phyloP scores from a whole-genome alignment of 441 rosid species.

The Hura crepitans region DNA sequence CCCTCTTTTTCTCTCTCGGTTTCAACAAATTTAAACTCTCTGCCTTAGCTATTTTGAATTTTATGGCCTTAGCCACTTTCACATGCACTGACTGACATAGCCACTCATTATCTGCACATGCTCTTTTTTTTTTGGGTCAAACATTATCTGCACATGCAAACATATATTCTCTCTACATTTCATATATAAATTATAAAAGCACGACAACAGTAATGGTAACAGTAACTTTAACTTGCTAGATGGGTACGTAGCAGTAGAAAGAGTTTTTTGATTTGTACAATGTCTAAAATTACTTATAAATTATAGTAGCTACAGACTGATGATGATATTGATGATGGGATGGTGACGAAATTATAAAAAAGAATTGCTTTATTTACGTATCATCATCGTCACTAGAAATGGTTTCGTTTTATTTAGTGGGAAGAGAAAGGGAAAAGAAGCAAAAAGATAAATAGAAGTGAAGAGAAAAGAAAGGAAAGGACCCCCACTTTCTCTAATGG shows the following conservation, averaged over 20 bases:
- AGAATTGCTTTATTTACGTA: slow-evolving; percentile 5
- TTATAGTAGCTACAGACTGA: slow-evolving; percentile 1
- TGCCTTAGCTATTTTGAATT: background rate
- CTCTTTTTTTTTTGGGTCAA: no score
- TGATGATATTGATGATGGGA: slow-evolving; percentile 54
- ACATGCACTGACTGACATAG: slow-evolving; percentile 63
- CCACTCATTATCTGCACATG: slow-evolving; percentile 58
- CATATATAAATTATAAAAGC: background rate
- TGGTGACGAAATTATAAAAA: slow-evolving; percentile 43
- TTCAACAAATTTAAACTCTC: slow-evolving; percentile 23
- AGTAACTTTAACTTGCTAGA: no score
- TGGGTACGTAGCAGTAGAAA: background rate
- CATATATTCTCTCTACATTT: background rate
- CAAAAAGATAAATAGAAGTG: no score
- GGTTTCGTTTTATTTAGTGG: slow-evolving; percentile 3
- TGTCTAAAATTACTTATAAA: background rate
- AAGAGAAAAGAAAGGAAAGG: slow-evolving; percentile 8
- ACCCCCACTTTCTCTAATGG: slow-evolving; percentile 33
- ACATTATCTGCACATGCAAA: slow-evolving; percentile 66
- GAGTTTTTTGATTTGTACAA: background rate
- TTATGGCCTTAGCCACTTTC: slow-evolving; percentile 14
- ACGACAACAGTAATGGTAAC: no score
- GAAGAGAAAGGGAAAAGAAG: background rate
- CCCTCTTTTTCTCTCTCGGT: slow-evolving; percentile 19
- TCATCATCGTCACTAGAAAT: slow-evolving; percentile 1